Conservation (phyloP, 2,329 filamentous ascomycete species). For the Trichoderma sp. region DNA sequence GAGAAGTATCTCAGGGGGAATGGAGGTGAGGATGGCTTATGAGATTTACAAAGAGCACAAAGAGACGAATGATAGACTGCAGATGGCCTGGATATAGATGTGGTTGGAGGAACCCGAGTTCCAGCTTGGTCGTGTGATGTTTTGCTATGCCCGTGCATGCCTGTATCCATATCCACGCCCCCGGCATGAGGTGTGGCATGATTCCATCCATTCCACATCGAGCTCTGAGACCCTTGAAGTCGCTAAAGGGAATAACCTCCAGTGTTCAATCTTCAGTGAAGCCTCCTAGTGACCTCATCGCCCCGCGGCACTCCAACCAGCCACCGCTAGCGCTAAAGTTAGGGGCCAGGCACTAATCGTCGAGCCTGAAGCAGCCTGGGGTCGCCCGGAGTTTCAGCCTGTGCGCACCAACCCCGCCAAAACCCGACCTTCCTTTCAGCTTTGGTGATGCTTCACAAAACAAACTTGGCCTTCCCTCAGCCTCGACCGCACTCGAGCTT, state of each 20-base stretch:
- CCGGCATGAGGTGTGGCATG: not conserved
- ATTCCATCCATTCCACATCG: not conserved
- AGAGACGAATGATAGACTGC: not conserved
- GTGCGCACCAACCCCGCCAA: slow-evolving; percentile 15
- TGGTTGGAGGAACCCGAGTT: not conserved
- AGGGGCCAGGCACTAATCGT: slow-evolving; percentile 10
- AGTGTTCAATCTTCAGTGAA: not conserved
- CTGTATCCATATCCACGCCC: not conserved
- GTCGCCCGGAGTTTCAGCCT: slow-evolving; percentile 18
- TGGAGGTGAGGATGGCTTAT: slow-evolving; percentile 27
- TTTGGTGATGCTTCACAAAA: slow-evolving; percentile 22
- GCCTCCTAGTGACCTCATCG: slow-evolving; percentile 19
- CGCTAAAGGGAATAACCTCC: not conserved
- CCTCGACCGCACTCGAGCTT: not conserved
- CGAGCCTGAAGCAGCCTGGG: slow-evolving; percentile 18
- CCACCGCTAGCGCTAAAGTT: slow-evolving; percentile 17
- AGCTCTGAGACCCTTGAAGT: not conserved
- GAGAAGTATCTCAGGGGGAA: slow-evolving; percentile 65
- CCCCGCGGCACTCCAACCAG: not conserved
- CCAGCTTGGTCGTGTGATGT: not conserved
- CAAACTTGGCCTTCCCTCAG: slow-evolving; percentile 9
- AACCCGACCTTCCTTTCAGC: slow-evolving; percentile 10
- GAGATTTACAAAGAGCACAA: not conserved
- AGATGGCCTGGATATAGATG: not conserved
- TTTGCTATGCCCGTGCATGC: not conserved